Conservation (phyloP, 345 rosid species). For the Cardiospermum halicacabum region DNA sequence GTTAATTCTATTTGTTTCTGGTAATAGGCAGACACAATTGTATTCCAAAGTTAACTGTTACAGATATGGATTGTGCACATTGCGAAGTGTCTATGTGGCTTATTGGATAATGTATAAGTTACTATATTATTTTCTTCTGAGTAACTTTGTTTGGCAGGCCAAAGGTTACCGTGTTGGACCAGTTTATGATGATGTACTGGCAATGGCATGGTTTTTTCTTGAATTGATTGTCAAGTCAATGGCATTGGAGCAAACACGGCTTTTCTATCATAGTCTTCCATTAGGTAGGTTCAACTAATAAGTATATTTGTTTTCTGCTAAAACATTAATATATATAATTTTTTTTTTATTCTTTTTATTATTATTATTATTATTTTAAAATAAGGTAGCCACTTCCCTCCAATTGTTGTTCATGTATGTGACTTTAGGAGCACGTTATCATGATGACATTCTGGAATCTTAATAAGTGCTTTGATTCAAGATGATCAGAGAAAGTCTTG, state of each 20-base stretch:
- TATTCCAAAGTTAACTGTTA: background rate
- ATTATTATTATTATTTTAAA: too few species aligned
- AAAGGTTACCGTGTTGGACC: conserved; percentile 99
- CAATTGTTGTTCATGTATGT: background rate
- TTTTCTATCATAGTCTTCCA: conserved; percentile 81
- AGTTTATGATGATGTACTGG: conserved; percentile 94
- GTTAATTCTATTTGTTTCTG: background rate
- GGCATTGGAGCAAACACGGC: conserved; percentile 95
- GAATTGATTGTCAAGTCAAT: conserved; percentile 97
- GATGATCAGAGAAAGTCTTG: background rate
- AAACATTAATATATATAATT: background rate
- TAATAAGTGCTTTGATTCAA: background rate
- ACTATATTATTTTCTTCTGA: conserved; percentile 3
- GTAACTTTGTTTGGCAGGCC: conserved; percentile 53
- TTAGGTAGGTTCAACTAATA: conserved; percentile 46
- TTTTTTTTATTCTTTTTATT: too few species aligned
- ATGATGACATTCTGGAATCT: background rate
- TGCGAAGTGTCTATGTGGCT: background rate
- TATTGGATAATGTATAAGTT: background rate
- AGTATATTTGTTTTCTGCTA: background rate
- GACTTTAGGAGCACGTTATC: background rate
- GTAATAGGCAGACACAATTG: background rate
- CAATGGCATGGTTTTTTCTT: conserved; percentile 99
- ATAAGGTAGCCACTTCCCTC: background rate
- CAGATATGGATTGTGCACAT: background rate